These are phyloP conservation scores for Colletotrichum lini DNA, from an alignment of 2,329 filamentous ascomycete species.

Conservation along the genomic window DNA sequence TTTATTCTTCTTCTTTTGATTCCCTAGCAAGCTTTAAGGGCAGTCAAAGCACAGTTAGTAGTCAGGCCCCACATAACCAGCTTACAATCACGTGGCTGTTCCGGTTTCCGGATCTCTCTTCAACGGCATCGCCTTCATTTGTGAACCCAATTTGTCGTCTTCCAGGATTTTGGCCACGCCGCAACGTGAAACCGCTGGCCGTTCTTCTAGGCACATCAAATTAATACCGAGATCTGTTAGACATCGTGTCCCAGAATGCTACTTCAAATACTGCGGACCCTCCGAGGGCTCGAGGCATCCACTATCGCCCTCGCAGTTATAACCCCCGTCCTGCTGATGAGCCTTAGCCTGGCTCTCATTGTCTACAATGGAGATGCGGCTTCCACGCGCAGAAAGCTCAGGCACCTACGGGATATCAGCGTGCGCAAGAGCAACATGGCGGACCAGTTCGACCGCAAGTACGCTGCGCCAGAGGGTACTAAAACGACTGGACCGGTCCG, in stretches of 20 bases:
- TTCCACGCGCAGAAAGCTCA: conserved; percentile 14
- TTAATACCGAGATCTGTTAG: no score
- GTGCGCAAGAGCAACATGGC: conserved; percentile 46
- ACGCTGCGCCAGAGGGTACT: conserved; percentile 28
- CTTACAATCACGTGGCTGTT: no score
- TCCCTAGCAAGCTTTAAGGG: no score
- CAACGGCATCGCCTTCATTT: no score
- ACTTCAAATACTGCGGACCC: not conserved
- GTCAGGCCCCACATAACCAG: no score
- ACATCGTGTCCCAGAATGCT: not conserved
- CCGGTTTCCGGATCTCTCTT: no score
- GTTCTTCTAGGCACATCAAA: not conserved
- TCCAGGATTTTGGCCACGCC: no score
- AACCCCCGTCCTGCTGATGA: not conserved
- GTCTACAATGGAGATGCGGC: conserved; percentile 6
- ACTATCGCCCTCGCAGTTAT: not conserved
- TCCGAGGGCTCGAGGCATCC: not conserved
- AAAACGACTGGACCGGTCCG: conserved; percentile 31
- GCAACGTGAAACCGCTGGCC: not conserved
- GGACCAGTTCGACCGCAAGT: conserved; percentile 45
- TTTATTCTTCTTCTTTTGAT: no score
- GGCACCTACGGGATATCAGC: conserved; percentile 40
- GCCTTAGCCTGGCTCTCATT: not conserved
- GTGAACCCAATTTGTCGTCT: no score
- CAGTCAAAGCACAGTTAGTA: no score